phyloP scores from a whole-genome alignment of 2,329 filamentous ascomycete species.

The Trichoderma brevicompactum region DNA sequence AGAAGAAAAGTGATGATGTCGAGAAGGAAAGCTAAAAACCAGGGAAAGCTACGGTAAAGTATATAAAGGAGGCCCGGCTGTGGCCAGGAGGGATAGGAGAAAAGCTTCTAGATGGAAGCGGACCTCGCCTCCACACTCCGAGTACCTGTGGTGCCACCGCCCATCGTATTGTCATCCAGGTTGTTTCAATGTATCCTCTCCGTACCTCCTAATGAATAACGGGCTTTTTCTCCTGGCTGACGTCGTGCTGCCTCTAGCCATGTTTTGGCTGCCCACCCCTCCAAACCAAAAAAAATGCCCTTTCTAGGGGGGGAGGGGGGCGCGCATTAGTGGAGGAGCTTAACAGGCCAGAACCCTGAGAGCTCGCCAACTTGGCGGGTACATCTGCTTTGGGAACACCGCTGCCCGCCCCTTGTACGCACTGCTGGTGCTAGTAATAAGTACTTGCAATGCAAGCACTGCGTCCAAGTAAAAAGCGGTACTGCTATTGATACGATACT shows the following conservation, averaged over 20 bases:
- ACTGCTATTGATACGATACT: too few relatives aligned
- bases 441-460: too few relatives aligned
- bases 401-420: too few relatives aligned
- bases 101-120: slow-evolving; percentile 22
- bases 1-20: slow-evolving; percentile 24
- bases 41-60: slow-evolving; percentile 33
- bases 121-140: slow-evolving; percentile 4
- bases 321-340: slow-evolving; percentile 23
- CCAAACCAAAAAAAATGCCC: slow-evolving; percentile 11
- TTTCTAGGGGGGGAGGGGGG: slow-evolving; percentile 17
- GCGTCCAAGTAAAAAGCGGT: too few relatives aligned
- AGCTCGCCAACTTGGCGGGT: neutral
- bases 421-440: too few relatives aligned
- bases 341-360: slow-evolving; percentile 15
- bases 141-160: slow-evolving; percentile 3
- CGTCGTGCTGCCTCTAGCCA: slow-evolving; percentile 25
- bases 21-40: slow-evolving; percentile 12
- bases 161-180: neutral
- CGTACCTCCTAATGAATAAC: slow-evolving; percentile 10
- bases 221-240: slow-evolving; percentile 21
- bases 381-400: too few relatives aligned
- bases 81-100: slow-evolving; percentile 32
- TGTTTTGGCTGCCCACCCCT: slow-evolving; percentile 16
- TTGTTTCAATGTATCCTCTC: neutral
- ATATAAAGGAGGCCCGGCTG: slow-evolving; percentile 29